Percentiles rank a stretch among this genome's conserved stretches.
These are phyloP conservation scores for Vitis hybrid DNA, from an alignment of 177 flowering plant genomes.

Conservation along the genomic window DNA sequence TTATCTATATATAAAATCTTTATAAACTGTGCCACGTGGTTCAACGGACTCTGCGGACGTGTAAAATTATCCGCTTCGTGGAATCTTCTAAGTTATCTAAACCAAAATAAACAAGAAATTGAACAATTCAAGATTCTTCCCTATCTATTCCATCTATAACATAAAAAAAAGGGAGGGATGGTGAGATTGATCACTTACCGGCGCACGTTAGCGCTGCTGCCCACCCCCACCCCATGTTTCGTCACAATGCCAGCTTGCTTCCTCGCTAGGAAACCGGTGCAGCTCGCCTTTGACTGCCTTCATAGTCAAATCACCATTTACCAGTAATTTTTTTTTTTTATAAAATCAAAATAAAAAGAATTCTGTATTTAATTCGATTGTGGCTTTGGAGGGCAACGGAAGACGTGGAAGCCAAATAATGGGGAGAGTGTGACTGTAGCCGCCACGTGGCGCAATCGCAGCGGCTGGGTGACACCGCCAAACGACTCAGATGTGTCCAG, in stretches of 20 bases:
- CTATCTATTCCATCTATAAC: neutral
- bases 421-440: neutral
- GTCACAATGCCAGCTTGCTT: slow-evolving; percentile 8
- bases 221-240: neutral
- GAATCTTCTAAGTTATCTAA: too few species aligned
- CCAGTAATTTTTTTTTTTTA: too few species aligned
- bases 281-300: slow-evolving; percentile 5
- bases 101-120: too few species aligned
- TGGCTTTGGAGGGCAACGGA: too few species aligned
- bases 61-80: too few species aligned
- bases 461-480: slow-evolving; percentile 13
- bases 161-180: neutral
- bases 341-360: too few species aligned
- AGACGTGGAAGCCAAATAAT: slow-evolving; percentile 18
- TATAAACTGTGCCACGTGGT: too few species aligned
- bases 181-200: neutral
- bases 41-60: too few species aligned
- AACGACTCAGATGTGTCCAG: neutral
- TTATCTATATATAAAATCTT: too few species aligned
- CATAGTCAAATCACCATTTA: slow-evolving; percentile 13
- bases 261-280: slow-evolving; percentile 11
- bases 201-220: neutral
- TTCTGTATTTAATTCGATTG: too few species aligned
- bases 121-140: neutral
- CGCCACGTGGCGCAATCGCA: slow-evolving; percentile 12